Base-by-base conservation (phyloP, 768 basidiomycete genomes). In the Tricholoma sp. region DNA sequence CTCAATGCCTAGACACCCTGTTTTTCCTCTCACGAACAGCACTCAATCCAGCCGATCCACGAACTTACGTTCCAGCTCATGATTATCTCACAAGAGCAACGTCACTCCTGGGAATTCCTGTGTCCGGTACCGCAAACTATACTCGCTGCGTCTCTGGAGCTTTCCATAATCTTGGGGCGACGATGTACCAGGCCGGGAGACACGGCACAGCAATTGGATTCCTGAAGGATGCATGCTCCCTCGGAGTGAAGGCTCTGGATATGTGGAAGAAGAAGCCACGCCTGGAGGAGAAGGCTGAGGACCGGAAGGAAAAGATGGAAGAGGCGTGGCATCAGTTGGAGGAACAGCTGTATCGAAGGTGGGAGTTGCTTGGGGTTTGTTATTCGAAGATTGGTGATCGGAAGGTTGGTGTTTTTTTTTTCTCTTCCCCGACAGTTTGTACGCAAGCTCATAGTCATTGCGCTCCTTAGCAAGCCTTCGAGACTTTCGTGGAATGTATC, bases 311-410 rank as follows among this genome's bases (percentile, higher is more conserved):
- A 29, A 68, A 65, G 24, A 67, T 65, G 10, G 64, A 53, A 31
- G 65, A 76, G 59, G 58, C 81, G 74, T 89, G 86, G 85, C 72
- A 55, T 44, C 79, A 82, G 59, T 73, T 91, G 1, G 79, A 82
- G 56, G 83, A 85, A 32, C 84, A 88, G 58, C 61, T 94, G 28
- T 81, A 79, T 59, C 77, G 85, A 18, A 74, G 93, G 47, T 95
- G 86, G 81, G 92, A 97, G 70, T 68, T 96, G 31, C 73, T 95
- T 24, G 93, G 81, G 0, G 82, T 88, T 4, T 93, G 91, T 66
- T 85, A 83, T 64, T 78, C 80, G 29, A 94, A 90, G 68, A 84
- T 84, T 28, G 88, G 86, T 0, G 88, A 96, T 61, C 78, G 87
- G 18, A 81, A 80, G 79, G 94, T 91, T 45, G 31, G 76, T 67